These are phyloP conservation scores for Shiraia bambusicola DNA, from an alignment of 2,329 filamentous ascomycete genomes.

Conservation along the genomic window DNA sequence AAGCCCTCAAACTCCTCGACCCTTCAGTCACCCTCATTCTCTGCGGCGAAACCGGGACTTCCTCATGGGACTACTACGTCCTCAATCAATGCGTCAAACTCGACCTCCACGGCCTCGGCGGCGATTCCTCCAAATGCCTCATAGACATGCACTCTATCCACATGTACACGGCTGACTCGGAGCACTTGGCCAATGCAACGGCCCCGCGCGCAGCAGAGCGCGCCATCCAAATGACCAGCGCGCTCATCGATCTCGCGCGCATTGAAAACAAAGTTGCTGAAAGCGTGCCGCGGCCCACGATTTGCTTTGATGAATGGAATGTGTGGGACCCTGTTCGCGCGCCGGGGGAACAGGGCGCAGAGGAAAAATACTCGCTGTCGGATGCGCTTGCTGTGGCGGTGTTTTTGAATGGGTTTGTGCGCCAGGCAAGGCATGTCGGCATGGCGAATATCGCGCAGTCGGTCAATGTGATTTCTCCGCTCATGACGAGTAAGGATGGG, in stretches of 20 bases:
- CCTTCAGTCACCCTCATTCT: slow-evolving; percentile 69
- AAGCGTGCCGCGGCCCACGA: slow-evolving; percentile 63
- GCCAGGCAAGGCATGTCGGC: slow-evolving; percentile 68
- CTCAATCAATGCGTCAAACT: slow-evolving; percentile 66
- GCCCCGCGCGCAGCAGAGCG: slow-evolving; percentile 71
- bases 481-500: slow-evolving; percentile 69
- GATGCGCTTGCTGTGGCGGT: slow-evolving; percentile 74
- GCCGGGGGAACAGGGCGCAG: slow-evolving; percentile 69
- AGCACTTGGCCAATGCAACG: slow-evolving; percentile 42
- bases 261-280: slow-evolving; percentile 66
- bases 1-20: slow-evolving; percentile 70
- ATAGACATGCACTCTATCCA: slow-evolving; percentile 84
- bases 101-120: slow-evolving; percentile 53
- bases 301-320: slow-evolving; percentile 86
- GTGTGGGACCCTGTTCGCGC: slow-evolving; percentile 75
- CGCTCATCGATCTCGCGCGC: slow-evolving; percentile 71
- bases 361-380: slow-evolving; percentile 70
- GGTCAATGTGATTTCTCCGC: slow-evolving; percentile 75
- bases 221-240: slow-evolving; percentile 68
- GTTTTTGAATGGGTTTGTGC: slow-evolving; percentile 75
- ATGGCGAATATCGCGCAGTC: slow-evolving; percentile 80
- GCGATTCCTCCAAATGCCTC: slow-evolving; percentile 50
- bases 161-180: slow-evolving; percentile 67
- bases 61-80: slow-evolving; percentile 72
- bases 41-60: slow-evolving; percentile 70